Conservation (phyloP, 441 rosid species). For the Gossypium lobatum region DNA sequence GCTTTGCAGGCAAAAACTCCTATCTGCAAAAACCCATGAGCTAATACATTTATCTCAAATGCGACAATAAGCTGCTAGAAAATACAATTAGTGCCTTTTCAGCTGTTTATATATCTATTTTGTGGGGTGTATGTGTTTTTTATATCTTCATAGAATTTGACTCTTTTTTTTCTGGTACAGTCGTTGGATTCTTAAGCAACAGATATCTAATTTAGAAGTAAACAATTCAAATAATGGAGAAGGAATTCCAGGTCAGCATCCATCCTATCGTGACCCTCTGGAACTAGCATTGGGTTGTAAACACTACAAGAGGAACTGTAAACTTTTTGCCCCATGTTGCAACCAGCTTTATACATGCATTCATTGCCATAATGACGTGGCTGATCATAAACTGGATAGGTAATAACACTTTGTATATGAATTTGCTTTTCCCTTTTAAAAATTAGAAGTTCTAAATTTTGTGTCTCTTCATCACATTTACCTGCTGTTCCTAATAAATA, state of each 20-base stretch:
- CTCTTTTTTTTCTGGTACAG: conserved; percentile 38
- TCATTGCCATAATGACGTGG: conserved; percentile 75
- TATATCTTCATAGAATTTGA: conserved; percentile 18
- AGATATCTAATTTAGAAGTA: conserved; percentile 27
- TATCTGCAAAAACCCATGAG: not conserved
- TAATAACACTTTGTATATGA: conserved; percentile 16
- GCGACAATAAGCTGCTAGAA: conserved; percentile 1
- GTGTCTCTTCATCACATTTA: not conserved
- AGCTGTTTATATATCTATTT: not conserved
- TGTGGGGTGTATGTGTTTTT: conserved; percentile 6
- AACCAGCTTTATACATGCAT: conserved; percentile 59
- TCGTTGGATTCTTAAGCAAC: conserved; percentile 59
- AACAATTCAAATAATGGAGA: conserved; percentile 28
- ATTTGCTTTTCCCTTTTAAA: not conserved
- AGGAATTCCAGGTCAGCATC: conserved; percentile 45
- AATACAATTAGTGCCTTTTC: not conserved
- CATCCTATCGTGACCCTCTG: conserved; percentile 48
- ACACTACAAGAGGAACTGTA: conserved; percentile 74
- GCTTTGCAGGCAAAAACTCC: not conserved
- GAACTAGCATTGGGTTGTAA: conserved; percentile 51
- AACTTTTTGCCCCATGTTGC: conserved; percentile 64
- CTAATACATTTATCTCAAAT: not conserved
- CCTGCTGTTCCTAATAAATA: conserved; percentile 9
- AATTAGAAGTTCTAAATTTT: not conserved
- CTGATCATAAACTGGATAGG: conserved; percentile 68